A percentile compares a stretch with the other conserved stretches of the same genome.
Evolutionary conservation across 1,284 basidiomycete species (phyloP).

Genomic region (Heterobasidion irregulare): DNA sequence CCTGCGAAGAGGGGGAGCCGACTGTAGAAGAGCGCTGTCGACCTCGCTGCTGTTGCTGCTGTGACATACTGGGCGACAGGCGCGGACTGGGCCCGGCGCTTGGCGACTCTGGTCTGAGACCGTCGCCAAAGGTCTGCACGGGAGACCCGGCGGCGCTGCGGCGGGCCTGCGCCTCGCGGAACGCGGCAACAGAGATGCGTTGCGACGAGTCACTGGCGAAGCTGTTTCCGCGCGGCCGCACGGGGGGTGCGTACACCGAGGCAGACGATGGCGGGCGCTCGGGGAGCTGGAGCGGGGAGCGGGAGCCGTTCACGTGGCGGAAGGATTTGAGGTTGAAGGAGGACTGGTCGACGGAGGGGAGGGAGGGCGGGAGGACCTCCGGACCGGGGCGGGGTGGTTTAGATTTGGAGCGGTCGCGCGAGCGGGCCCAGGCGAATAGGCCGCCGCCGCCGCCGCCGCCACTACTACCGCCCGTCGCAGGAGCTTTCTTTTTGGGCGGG

Average conservation of each 20-base stretch:
- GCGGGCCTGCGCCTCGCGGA: constrained; percentile 66
- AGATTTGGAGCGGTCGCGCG: constrained; percentile 22
- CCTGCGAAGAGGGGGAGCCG: constrained; percentile 1
- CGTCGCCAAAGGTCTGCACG: constrained; percentile 39
- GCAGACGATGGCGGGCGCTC: constrained; percentile 16
- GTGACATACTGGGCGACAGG: constrained; percentile 1
- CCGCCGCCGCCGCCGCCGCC: constrained; percentile 73
- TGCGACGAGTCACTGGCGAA: neutral
- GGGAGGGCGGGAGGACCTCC: constrained; percentile 6
- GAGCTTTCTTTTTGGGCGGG: neutral
- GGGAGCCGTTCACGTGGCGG: constrained; percentile 40
- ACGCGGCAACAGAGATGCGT: constrained; percentile 70
- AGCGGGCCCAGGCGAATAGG: constrained; percentile 24
- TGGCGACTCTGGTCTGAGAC: constrained; percentile 20
- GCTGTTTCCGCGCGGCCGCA: constrained; percentile 23
- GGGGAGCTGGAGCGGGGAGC: constrained; percentile 15
- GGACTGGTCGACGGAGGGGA: constrained; percentile 13
- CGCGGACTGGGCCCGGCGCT: neutral
- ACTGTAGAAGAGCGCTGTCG: constrained; percentile 8
- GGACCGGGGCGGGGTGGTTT: constrained; percentile 21
- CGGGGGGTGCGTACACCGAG: constrained; percentile 18
- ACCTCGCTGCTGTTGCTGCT: constrained; percentile 8
- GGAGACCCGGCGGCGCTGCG: constrained; percentile 54
- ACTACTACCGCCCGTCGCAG: neutral
- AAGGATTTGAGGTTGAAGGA: constrained; percentile 59